Evolutionary conservation across 768 basidiomycete species (phyloP).

Genomic region (Phlebiopsis flavidoalba): DNA sequence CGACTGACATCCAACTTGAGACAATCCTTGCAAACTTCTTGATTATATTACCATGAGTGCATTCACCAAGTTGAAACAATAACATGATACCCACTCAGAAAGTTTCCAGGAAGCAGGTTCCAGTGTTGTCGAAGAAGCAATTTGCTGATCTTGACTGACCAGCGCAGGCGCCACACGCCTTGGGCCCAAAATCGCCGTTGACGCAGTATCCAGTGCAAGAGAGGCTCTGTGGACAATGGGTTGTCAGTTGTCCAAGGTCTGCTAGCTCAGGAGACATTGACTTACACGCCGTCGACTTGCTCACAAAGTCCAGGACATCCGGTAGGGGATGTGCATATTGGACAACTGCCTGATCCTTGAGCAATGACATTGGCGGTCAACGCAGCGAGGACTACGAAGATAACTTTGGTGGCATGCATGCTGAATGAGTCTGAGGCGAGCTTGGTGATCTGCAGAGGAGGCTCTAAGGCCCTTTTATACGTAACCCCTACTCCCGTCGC

Average conservation of each 20-base stretch:
- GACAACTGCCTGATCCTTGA: not conserved
- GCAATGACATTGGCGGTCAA: not conserved
- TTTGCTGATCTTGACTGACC: not conserved
- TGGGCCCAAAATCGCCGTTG: not conserved
- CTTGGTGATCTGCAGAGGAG: not conserved
- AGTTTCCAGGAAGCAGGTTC: not conserved
- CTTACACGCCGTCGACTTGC: not conserved
- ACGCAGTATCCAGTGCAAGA: not conserved
- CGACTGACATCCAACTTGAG: not conserved
- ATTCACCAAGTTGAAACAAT: too few species aligned
- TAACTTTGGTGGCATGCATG: not conserved
- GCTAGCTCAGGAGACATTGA: not conserved
- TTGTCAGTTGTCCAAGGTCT: not conserved
- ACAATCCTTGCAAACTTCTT: not conserved
- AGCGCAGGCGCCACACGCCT: not conserved
- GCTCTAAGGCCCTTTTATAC: too few species aligned
- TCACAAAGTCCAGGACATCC: conserved; percentile 2
- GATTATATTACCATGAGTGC: too few species aligned
- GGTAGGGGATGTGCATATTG: conserved; percentile 3
- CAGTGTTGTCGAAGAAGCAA: not conserved
- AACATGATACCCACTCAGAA: not conserved
- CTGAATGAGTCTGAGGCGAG: not conserved
- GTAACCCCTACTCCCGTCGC: too few species aligned
- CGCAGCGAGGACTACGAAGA: not conserved
- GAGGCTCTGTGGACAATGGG: not conserved